phyloP scores from a whole-genome alignment of 768 basidiomycete species.

The Collybia sordida region DNA sequence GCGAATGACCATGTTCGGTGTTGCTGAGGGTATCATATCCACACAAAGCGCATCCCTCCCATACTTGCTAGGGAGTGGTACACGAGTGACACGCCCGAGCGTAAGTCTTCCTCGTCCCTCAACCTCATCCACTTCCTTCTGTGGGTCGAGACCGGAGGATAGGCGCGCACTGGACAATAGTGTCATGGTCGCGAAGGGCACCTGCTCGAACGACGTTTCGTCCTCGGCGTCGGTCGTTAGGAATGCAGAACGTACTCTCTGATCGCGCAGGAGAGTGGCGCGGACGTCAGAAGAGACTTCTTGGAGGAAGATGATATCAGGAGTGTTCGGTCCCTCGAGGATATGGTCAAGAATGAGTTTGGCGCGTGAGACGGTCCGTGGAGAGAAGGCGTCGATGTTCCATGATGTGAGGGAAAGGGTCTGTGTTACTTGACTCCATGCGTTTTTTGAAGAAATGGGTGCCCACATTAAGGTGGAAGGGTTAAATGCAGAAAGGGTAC shows the following conservation, averaged over 20 bases:
- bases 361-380: constrained; percentile 28
- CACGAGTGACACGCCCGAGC: constrained; percentile 26
- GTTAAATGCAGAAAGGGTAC: constrained; percentile 22
- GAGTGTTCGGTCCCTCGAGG: constrained; percentile 25
- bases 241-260: constrained; percentile 31
- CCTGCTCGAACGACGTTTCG: constrained; percentile 27
- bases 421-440: constrained; percentile 12
- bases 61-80: constrained; percentile 34
- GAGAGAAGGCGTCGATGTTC: constrained; percentile 36
- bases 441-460: constrained; percentile 19
- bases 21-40: constrained; percentile 27
- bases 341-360: constrained; percentile 31
- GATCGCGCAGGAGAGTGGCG: constrained; percentile 27
- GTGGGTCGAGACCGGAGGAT: constrained; percentile 17
- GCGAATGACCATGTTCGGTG: constrained; percentile 22
- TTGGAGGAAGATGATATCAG: constrained; percentile 40
- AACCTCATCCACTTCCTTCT: too few relatives aligned
- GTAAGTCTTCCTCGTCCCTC: constrained; percentile 24
- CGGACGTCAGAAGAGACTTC: constrained; percentile 34
- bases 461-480: constrained; percentile 19
- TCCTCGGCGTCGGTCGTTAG: constrained; percentile 38
- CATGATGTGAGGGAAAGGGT: constrained; percentile 30
- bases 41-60: constrained; percentile 35
- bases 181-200: constrained; percentile 36
- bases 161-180: constrained; percentile 34